A percentile compares a stretch with the other conserved stretches of the same genome.
Conservation (phyloP, 345 rosid species). For the Camelina laxa region DNA sequence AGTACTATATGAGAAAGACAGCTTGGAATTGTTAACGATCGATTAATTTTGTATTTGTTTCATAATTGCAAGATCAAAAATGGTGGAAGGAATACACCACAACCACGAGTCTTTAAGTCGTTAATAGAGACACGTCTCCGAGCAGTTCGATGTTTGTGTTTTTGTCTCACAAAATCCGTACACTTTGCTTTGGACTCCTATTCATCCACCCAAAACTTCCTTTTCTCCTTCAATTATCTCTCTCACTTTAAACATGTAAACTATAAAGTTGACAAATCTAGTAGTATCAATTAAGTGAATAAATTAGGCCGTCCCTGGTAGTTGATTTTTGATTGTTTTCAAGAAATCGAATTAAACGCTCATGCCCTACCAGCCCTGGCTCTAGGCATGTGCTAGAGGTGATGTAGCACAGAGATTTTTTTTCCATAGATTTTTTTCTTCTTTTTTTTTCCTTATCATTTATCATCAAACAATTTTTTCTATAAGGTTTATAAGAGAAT, state of each 20-base stretch:
- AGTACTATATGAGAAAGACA: constrained; percentile 1
- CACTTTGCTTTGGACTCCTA: constrained; percentile 2
- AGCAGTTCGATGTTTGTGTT: constrained; percentile 29
- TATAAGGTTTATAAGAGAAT: too few relatives aligned
- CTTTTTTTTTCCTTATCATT: too few relatives aligned
- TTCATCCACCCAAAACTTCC: constrained; percentile 16
- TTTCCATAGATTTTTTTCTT: too few relatives aligned
- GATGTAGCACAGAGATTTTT: too few relatives aligned
- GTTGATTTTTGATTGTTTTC: constrained; percentile 4
- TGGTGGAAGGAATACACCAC: neutral
- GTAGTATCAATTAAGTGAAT: neutral
- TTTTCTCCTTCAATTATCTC: constrained; percentile 19
- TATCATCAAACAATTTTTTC: too few relatives aligned
- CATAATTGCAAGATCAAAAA: neutral
- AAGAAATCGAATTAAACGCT: neutral
- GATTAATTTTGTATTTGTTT: neutral
- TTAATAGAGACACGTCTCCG: constrained; percentile 17
- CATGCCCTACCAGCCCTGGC: constrained; percentile 16
- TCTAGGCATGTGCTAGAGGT: too few relatives aligned
- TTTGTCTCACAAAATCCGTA: constrained; percentile 22
- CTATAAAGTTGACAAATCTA: constrained; percentile 13
- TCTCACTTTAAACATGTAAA: neutral
- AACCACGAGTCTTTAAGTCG: constrained; percentile 3
- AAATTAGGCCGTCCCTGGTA: neutral
- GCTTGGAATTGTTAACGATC: neutral